Percentiles rank a stretch among this genome's conserved stretches.
Conservation (phyloP, 805 yeast species). For the Sugiyamaella floridensis region DNA sequence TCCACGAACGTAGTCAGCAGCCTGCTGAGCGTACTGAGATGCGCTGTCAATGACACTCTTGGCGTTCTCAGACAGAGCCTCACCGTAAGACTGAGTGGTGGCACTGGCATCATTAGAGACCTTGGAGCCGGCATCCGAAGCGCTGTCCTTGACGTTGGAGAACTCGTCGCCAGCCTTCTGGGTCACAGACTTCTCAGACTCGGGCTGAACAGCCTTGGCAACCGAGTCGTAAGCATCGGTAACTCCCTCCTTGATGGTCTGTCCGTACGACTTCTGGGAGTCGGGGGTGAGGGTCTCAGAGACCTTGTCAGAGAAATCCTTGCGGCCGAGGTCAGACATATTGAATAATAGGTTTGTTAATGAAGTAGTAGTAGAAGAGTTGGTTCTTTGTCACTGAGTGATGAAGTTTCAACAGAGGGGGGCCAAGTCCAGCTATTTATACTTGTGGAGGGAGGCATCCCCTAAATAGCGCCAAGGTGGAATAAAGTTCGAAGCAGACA, state of each 20-base stretch:
- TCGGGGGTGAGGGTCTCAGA: slow-evolving; percentile 66
- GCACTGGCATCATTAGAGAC: slow-evolving; percentile 30
- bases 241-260: slow-evolving; percentile 63
- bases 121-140: slow-evolving; percentile 45
- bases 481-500: too few species aligned
- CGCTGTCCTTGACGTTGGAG: slow-evolving; percentile 49
- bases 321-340: slow-evolving; percentile 51
- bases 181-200: slow-evolving; percentile 56
- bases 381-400: too few species aligned
- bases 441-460: too few species aligned
- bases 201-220: slow-evolving; percentile 56
- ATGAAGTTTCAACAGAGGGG: too few species aligned
- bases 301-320: slow-evolving; percentile 62
- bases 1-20: slow-evolving; percentile 27
- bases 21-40: slow-evolving; percentile 28
- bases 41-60: slow-evolving; percentile 27
- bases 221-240: slow-evolving; percentile 62
- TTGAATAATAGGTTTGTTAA: neutral
- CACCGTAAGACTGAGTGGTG: slow-evolving; percentile 22
- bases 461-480: too few species aligned
- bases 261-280: slow-evolving; percentile 53
- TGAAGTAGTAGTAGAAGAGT: too few species aligned
- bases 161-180: slow-evolving; percentile 65
- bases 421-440: too few species aligned
- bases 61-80: slow-evolving; percentile 15